Evolutionary conservation across 306 rosid genomes (phyloP), one percentile per base, ranked within the genome.

Genomic region (Quercus ilex): DNA sequence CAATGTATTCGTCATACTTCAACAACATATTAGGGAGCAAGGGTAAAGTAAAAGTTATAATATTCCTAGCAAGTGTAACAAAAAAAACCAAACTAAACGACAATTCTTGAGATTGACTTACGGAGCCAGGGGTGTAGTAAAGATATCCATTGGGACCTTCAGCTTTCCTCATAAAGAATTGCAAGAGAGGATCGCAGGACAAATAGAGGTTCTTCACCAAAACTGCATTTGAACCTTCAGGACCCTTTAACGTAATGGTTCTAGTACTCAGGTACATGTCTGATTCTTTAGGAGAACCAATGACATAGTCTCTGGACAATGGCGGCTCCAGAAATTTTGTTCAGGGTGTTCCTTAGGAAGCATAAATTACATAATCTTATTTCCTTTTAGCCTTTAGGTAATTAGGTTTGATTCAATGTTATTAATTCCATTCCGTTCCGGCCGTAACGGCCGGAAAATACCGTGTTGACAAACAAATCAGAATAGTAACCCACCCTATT

Each of bases 181-280:
- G 82, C 90, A 88, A 81, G 87, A 51, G 81, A 35, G 97, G 97
- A 68, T 92, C 97, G 62, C 94, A 88, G 14, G 94, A 87, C 33
- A 92, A 79, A 86, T 84, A 85, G 3, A 90, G 84, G 33, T 90
- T 90, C 77, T 92, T 90, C 1, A 92, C 89, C 69, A 90, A 68
- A 55, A 92, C 78, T 23, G 87, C 79, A 55, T 80, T 68, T 25
- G 87, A 81, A 71, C 75, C 65, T 58, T 53, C 80, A 20, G 53
- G 81, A 77, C 89, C 85, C 33, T 84, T 33, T 67, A 87, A 68
- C 69, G 56, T 84, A 49, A 83, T 81, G 65, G 85, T 75, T 2
- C 75, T 43, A 64, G 59, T 62, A 14, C 59, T 76, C 33, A 85
- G 19, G 56, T 80, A 78, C 76, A 89, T 82, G 77, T 85, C 84